phyloP scores from a whole-genome alignment of 2,329 filamentous ascomycete species.

The Amesomyces nigricolor region DNA sequence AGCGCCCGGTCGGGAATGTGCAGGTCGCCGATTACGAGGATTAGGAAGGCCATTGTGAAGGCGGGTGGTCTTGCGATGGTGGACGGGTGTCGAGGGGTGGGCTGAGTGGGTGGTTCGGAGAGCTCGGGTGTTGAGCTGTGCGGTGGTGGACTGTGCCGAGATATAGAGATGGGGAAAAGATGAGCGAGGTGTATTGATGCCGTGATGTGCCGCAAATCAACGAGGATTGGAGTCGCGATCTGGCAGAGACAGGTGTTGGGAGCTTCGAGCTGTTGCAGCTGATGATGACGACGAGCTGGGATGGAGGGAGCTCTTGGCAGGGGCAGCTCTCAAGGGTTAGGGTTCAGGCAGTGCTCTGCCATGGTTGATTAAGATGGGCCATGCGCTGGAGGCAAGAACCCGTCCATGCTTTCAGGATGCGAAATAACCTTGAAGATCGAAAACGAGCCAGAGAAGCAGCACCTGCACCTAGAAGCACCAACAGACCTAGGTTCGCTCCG shows the following conservation, averaged over 20 bases:
- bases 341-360: neutral
- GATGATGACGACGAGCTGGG: neutral
- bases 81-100: neutral
- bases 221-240: too few relatives aligned
- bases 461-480: too few relatives aligned
- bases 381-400: too few relatives aligned
- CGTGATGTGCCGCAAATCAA: too few relatives aligned
- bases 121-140: neutral
- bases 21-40: slow-evolving; percentile 86
- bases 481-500: too few relatives aligned
- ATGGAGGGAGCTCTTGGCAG: neutral
- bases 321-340: slow-evolving; percentile 1
- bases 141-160: neutral
- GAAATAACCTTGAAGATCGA: too few relatives aligned
- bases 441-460: too few relatives aligned
- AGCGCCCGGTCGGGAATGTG: slow-evolving; percentile 90
- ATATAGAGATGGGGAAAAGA: neutral
- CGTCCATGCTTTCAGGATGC: too few relatives aligned
- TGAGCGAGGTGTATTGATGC: neutral
- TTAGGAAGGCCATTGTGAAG: slow-evolving; percentile 73
- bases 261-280: neutral
- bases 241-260: neutral
- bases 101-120: neutral
- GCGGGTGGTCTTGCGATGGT: neutral
- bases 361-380: too few relatives aligned